These are phyloP conservation scores for Lactarius psammicola DNA, from an alignment of 768 basidiomycete species.

Conservation along the genomic window DNA sequence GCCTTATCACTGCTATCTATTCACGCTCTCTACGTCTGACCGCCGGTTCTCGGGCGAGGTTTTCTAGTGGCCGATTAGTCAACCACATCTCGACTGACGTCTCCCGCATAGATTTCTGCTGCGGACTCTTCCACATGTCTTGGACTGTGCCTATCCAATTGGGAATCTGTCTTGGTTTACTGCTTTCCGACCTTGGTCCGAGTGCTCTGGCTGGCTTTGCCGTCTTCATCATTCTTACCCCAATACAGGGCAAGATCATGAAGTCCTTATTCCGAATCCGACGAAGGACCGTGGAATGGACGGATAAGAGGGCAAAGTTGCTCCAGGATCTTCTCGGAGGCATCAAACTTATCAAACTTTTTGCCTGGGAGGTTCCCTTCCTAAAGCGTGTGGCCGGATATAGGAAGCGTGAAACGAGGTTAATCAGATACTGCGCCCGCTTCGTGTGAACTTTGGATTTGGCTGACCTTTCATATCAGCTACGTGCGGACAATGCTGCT, in stretches of 20 bases:
- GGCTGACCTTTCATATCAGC: conserved; percentile 34
- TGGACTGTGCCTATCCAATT: conserved; percentile 80
- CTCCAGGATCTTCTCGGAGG: conserved; percentile 87
- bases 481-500: conserved; percentile 67
- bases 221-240: conserved; percentile 68
- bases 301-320: conserved; percentile 84
- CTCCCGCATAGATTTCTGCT: conserved; percentile 86
- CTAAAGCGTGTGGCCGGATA: conserved; percentile 68
- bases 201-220: conserved; percentile 55
- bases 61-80: conserved; percentile 86
- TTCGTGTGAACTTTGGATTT: conserved; percentile 1
- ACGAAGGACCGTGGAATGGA: conserved; percentile 79
- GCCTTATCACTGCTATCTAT: conserved; percentile 87
- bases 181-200: conserved; percentile 69
- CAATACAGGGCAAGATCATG: conserved; percentile 72
- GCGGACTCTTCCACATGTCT: conserved; percentile 75
- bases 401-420: conserved; percentile 67
- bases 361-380: conserved; percentile 86
- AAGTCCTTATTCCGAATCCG: conserved; percentile 67
- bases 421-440: conserved; percentile 4
- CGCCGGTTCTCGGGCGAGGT: conserved; percentile 70
- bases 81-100: conserved; percentile 94
- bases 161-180: conserved; percentile 68
- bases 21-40: conserved; percentile 72
- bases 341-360: conserved; percentile 92